Conservation (phyloP, 176 grass and related monocot genomes). For the Oryza meyeriana region DNA sequence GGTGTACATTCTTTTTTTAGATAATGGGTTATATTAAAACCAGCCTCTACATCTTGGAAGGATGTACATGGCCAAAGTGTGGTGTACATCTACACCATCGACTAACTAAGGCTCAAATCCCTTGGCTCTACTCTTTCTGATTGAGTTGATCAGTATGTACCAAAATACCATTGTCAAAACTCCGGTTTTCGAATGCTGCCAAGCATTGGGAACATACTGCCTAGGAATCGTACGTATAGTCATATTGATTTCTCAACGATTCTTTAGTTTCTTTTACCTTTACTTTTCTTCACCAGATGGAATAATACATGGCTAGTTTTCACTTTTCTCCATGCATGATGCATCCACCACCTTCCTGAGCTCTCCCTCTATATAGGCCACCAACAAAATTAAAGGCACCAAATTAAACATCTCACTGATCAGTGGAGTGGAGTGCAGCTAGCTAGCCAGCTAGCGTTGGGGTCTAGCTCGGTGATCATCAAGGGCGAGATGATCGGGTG, state of each 20-base stretch:
- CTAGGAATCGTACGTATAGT: not conserved
- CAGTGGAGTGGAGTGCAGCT: not conserved
- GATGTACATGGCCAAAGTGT: too few relatives aligned
- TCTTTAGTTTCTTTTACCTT: not conserved
- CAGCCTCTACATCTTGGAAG: too few relatives aligned
- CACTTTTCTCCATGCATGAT: not conserved
- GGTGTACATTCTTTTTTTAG: too few relatives aligned
- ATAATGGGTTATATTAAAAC: too few relatives aligned
- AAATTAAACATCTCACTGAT: not conserved
- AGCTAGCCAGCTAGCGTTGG: not conserved
- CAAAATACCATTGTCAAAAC: too few relatives aligned
- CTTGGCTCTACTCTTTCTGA: too few relatives aligned
- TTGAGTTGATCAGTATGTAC: too few relatives aligned
- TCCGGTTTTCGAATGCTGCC: not conserved
- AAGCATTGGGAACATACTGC: not conserved
- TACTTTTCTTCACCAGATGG: too few relatives aligned
- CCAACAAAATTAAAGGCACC: not conserved
- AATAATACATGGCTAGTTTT: too few relatives aligned
- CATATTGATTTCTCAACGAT: not conserved
- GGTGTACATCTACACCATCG: too few relatives aligned
- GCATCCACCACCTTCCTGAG: not conserved
- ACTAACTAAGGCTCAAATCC: too few relatives aligned
- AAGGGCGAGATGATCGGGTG: constrained; percentile 58
- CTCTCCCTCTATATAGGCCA: not conserved
- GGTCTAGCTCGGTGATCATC: not conserved